phyloP scores from a whole-genome alignment of 306 rosid genomes.

The Hippophae tibetana region DNA sequence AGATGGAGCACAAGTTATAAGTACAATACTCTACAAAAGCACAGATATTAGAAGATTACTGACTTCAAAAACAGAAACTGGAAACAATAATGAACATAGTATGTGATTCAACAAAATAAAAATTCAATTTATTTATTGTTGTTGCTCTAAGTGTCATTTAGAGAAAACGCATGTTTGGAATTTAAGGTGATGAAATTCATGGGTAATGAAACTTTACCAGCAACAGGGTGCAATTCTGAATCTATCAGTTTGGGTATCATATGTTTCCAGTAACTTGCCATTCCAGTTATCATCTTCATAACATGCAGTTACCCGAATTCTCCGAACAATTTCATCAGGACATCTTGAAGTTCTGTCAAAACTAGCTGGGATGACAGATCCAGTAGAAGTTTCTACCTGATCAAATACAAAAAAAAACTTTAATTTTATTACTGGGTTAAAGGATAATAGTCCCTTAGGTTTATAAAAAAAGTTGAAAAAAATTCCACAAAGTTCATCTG shows the following conservation, averaged over 20 bases:
- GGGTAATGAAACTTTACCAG: constrained; percentile 42
- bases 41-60: neutral
- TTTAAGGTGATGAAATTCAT: neutral
- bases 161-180: neutral
- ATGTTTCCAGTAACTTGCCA: constrained; percentile 73
- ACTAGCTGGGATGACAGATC: constrained; percentile 49
- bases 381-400: constrained; percentile 62
- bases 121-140: neutral
- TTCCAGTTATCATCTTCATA: constrained; percentile 50
- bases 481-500: too few species aligned
- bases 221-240: constrained; percentile 61
- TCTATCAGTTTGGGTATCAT: constrained; percentile 52
- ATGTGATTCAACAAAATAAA: neutral
- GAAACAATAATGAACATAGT: neutral
- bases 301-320: constrained; percentile 56
- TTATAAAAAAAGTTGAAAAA: too few species aligned
- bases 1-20: constrained; percentile 10
- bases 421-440: too few species aligned
- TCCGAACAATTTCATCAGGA: constrained; percentile 74
- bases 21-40: constrained; percentile 5
- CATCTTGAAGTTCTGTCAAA: constrained; percentile 66
- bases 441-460: too few species aligned
- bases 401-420: constrained; percentile 1
- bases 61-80: neutral
- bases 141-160: neutral